Percentiles rank a stretch among this genome's conserved stretches.
Conservation (phyloP, 2,329 filamentous ascomycete genomes). For the Penicillium sumatraense region DNA sequence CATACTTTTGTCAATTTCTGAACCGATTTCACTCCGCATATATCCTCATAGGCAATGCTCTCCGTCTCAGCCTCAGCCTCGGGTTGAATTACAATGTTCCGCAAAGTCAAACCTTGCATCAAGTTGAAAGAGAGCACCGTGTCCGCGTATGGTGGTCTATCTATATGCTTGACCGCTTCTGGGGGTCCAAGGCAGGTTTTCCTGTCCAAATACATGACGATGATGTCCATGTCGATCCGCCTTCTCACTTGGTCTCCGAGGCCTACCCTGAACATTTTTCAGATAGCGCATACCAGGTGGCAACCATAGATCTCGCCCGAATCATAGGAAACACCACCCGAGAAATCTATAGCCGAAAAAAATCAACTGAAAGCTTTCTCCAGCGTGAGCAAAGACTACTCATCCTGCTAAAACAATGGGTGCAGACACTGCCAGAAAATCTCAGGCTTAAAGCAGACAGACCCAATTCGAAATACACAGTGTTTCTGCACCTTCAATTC, state of each 20-base stretch:
- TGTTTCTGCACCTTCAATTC: conserved; percentile 37
- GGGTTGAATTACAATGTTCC: conserved; percentile 45
- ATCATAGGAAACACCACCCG: conserved; percentile 32
- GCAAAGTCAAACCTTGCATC: conserved; percentile 23
- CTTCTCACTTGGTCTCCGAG: conserved; percentile 25
- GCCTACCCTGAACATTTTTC: conserved; percentile 32
- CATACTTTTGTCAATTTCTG: conserved; percentile 31
- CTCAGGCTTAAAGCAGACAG: conserved; percentile 24
- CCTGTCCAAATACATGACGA: conserved; percentile 52
- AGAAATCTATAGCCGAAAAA: conserved; percentile 32
- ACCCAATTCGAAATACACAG: conserved; percentile 25
- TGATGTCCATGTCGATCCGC: conserved; percentile 44
- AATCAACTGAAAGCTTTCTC: conserved; percentile 32
- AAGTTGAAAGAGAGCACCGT: conserved; percentile 37
- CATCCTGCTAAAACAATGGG: conserved; percentile 37
- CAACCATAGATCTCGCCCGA: conserved; percentile 34
- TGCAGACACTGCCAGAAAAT: conserved; percentile 32
- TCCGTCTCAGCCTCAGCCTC: conserved; percentile 43
- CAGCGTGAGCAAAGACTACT: conserved; percentile 39
- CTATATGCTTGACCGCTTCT: conserved; percentile 44
- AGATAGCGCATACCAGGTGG: conserved; percentile 34
- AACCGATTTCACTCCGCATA: conserved; percentile 34
- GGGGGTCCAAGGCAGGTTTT: conserved; percentile 50
- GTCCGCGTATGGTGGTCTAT: conserved; percentile 35
- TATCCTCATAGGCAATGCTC: conserved; percentile 37